These are phyloP conservation scores for Aureobasidium sp. DNA, from an alignment of 2,329 filamentous ascomycete genomes.

Conservation along the genomic window DNA sequence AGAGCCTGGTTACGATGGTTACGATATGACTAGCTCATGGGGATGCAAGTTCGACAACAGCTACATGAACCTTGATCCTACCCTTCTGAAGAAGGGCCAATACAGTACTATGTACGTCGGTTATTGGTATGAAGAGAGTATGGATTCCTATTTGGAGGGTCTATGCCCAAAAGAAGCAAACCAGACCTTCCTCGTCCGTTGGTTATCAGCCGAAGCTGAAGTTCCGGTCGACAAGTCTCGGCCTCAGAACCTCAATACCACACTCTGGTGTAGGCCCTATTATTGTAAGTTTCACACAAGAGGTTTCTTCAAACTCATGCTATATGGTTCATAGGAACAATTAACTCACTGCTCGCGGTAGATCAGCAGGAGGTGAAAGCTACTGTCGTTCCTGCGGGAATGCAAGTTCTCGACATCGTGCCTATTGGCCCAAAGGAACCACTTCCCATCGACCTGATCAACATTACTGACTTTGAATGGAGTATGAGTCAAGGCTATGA, in stretches of 20 bases:
- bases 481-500: slow-evolving; percentile 22
- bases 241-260: slow-evolving; percentile 21
- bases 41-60: background rate
- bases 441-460: slow-evolving; percentile 26
- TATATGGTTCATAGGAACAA: background rate
- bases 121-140: slow-evolving; percentile 6
- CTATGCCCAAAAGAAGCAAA: background rate
- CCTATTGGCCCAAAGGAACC: slow-evolving; percentile 19
- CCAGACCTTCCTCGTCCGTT: slow-evolving; percentile 12
- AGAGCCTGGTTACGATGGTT: background rate
- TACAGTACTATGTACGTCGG: background rate
- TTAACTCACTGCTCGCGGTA: background rate
- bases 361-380: slow-evolving; percentile 36
- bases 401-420: slow-evolving; percentile 17
- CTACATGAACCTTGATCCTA: background rate
- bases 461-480: slow-evolving; percentile 32
- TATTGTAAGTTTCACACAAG: slow-evolving; percentile 28
- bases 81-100: background rate
- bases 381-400: slow-evolving; percentile 26
- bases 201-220: background rate
- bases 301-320: background rate
- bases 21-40: background rate
- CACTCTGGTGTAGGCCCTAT: slow-evolving; percentile 34
- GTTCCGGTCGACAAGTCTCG: background rate
- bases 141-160: background rate